Evolutionary conservation across 2,329 filamentous ascomycete species (phyloP).

Genomic region (Phaeoacremonium minimum): DNA sequence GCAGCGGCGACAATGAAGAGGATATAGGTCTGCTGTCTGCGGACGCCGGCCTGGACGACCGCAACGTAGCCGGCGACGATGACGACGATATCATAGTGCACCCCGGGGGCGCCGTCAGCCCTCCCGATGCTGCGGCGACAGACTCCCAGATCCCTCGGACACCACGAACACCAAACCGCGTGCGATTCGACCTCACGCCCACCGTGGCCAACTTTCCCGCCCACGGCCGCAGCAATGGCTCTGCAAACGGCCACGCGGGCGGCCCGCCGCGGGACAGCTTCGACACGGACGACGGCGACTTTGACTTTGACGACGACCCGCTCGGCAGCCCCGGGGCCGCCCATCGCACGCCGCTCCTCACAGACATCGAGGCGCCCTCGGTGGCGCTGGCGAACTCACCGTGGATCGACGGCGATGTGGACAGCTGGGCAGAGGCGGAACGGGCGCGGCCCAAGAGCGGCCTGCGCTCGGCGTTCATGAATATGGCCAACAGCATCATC

Average conservation of each 20-base stretch:
- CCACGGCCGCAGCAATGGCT: constrained; percentile 9
- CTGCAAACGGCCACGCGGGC: constrained; percentile 8
- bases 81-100: constrained; percentile 7
- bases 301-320: constrained; percentile 26
- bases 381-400: constrained; percentile 61
- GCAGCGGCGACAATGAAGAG: constrained; percentile 12
- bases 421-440: constrained; percentile 49
- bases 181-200: constrained; percentile 64
- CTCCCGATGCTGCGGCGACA: neutral
- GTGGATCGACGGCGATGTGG: constrained; percentile 32
- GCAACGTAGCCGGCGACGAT: constrained; percentile 8
- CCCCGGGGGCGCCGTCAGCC: constrained; percentile 2
- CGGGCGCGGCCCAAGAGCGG: constrained; percentile 73
- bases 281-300: constrained; percentile 15
- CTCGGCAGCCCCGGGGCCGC: constrained; percentile 34
- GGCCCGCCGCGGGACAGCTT: constrained; percentile 2
- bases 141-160: constrained; percentile 27
- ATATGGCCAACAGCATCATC: constrained; percentile 99
- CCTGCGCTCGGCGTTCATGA: constrained; percentile 90
- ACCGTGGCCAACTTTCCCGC: constrained; percentile 31
- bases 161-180: constrained; percentile 64
- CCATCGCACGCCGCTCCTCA: constrained; percentile 70
- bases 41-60: constrained; percentile 5
- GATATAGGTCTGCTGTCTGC: constrained; percentile 18
- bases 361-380: constrained; percentile 77